Conservation (phyloP, 2,329 filamentous ascomycete genomes). For the Cadophora sp. region DNA sequence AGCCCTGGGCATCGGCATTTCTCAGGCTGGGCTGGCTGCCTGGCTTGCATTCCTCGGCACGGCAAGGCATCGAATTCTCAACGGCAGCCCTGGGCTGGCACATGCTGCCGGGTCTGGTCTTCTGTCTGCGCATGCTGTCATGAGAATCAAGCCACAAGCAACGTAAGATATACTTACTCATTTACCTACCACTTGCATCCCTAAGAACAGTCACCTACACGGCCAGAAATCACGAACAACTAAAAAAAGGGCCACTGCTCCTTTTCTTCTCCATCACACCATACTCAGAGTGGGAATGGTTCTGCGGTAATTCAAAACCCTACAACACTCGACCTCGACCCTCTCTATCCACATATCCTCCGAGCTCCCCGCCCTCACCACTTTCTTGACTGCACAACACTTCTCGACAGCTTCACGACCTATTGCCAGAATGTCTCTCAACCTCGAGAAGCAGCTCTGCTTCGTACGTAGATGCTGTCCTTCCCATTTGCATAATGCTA, state of each 20-base stretch:
- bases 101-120: neutral
- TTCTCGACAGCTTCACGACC: slow-evolving; percentile 20
- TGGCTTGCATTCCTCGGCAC: neutral
- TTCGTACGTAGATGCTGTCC: slow-evolving; percentile 66
- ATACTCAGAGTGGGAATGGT: slow-evolving; percentile 24
- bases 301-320: slow-evolving; percentile 29
- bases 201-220: neutral
- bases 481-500: slow-evolving; percentile 20
- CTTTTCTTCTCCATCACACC: slow-evolving; percentile 1
- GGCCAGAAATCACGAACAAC: neutral
- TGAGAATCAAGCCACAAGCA: slow-evolving; percentile 16
- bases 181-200: neutral
- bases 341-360: slow-evolving; percentile 11
- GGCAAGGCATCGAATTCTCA: neutral
- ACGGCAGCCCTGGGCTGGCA: neutral
- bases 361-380: slow-evolving; percentile 10
- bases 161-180: neutral
- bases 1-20: neutral
- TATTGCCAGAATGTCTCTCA: slow-evolving; percentile 63
- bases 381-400: slow-evolving; percentile 13
- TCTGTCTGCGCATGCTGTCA: neutral
- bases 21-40: neutral
- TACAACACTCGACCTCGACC: too few species aligned
- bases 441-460: slow-evolving; percentile 81
- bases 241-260: neutral